Base-by-base conservation (phyloP, 129 eudicot genomes). In the Kitagawia praeruptora region DNA sequence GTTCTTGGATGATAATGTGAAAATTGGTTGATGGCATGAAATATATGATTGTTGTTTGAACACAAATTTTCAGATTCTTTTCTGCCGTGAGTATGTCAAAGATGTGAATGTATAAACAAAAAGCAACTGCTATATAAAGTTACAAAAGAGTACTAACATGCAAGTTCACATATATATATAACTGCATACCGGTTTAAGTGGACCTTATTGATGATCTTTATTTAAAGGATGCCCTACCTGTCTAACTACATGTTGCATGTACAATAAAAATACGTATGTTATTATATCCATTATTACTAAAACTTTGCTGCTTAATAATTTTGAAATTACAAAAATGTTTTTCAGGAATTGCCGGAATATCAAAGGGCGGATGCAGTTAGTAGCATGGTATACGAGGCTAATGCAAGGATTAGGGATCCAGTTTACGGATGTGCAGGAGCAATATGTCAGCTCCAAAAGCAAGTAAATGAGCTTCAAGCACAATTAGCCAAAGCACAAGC, bases 301-400 rank as follows among this genome's bases (percentile, higher is more conserved):
- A 16, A 16, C 4, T 15, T 49, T 5, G 56, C 23, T 49, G 19
- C 56, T 16, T 49, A 49, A 49, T 15, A 18, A 49, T 16, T 49
- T 6, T 16, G 23, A 16, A 49, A 49, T 15, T 49, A 63, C 3
- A 23, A 61, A 61, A 34, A 23, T 9, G 7, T 27, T 27, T 28
- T 14, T 23, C 23, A 91, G 96, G 93, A 91, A 61, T 80, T 91
- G 39, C 87, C 91, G 1, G 96, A 91, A 76, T 56, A 80, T 27
- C 93, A 91, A 78, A 87, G 93, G 80, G 89, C 86, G 0, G 91
- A 90, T n/a, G 91, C 94, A 15, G 91, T 90, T 76, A 90, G 84
- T 75, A 90, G 94, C 88, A 89, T 91, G 90, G 96, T 91, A 19
- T 91, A 91, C 70, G 96, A 91, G 80, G 93, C 93, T 37, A 91